Conservation (phyloP, 192 early-diverging fungal genomes). For the Rhizoclosmatium sp. region DNA sequence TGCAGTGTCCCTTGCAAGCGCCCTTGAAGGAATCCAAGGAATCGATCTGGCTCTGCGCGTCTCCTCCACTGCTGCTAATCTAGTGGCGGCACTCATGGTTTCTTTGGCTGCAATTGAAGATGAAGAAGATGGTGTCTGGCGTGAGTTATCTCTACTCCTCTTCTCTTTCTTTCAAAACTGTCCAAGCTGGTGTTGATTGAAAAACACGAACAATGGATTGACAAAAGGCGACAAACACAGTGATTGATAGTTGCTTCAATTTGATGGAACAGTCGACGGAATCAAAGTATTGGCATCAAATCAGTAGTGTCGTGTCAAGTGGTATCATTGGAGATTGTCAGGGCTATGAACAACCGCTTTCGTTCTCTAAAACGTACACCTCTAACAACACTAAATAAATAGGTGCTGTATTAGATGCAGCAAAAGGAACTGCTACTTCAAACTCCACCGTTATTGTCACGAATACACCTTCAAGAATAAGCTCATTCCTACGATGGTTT, state of each 20-base stretch:
- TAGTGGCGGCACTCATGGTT: not conserved
- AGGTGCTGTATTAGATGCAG: not conserved
- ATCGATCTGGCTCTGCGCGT: not conserved
- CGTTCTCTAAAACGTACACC: no score
- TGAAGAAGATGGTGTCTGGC: constrained; percentile 22
- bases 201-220: not conserved
- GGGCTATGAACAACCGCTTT: no score
- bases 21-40: not conserved
- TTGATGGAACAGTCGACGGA: not conserved
- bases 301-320: not conserved
- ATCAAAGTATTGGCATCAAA: not conserved
- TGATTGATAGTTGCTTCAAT: not conserved
- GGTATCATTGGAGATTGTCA: not conserved
- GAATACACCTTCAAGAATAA: not conserved
- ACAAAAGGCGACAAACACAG: not conserved
- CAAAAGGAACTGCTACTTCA: not conserved
- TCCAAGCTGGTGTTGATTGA: not conserved
- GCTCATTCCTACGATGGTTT: constrained; percentile 18
- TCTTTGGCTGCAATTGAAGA: constrained; percentile 13
- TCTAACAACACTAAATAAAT: no score
- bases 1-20: not conserved
- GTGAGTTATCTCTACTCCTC: constrained; percentile 9
- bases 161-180: not conserved
- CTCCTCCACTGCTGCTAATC: not conserved
- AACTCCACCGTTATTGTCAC: not conserved